Evolutionary conservation across 768 basidiomycete species (phyloP).

Genomic region (Boletus rubescentipes): DNA sequence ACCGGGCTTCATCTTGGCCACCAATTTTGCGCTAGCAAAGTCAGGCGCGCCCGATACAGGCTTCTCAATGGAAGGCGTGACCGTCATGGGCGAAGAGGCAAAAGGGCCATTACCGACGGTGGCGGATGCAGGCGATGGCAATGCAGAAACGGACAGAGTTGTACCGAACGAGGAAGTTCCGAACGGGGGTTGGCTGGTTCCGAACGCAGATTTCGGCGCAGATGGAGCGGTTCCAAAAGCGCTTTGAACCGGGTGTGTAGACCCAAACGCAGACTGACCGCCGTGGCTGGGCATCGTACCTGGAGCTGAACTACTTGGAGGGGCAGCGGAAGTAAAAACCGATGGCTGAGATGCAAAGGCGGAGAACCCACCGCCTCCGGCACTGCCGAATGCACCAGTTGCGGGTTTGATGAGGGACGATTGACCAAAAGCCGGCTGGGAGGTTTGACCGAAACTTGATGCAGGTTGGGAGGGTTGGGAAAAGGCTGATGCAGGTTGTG

Average conservation of each 20-base stretch:
- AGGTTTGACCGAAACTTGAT: conserved; percentile 36
- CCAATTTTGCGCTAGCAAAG: conserved; percentile 34
- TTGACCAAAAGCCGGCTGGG: conserved; percentile 38
- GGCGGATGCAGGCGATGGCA: conserved; percentile 21
- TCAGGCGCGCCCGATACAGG: conserved; percentile 28
- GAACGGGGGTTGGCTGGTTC: conserved; percentile 25
- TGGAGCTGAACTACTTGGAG: conserved; percentile 4
- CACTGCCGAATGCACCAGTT: conserved; percentile 49
- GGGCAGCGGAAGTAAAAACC: conserved; percentile 35
- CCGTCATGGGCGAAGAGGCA: conserved; percentile 27
- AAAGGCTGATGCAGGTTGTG: conserved; percentile 29
- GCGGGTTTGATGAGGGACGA: conserved; percentile 47
- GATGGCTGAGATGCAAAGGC: conserved; percentile 51
- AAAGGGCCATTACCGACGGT: conserved; percentile 23
- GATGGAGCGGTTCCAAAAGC: conserved; percentile 14
- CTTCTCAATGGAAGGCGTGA: conserved; percentile 22
- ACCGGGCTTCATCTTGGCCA: conserved; percentile 41
- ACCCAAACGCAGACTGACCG: conserved; percentile 24
- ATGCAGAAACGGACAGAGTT: conserved; percentile 18
- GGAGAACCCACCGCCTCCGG: conserved; percentile 47
- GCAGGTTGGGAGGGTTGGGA: conserved; percentile 32
- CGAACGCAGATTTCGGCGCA: conserved; percentile 19
- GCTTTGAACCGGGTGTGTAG: conserved; percentile 17
- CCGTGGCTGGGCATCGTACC: conserved; percentile 6
- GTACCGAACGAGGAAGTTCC: conserved; percentile 23